Percentiles rank a stretch among this genome's conserved stretches.
Conservation (phyloP, 2,329 filamentous ascomycete species). For the Pyrenochaeta sp. region DNA sequence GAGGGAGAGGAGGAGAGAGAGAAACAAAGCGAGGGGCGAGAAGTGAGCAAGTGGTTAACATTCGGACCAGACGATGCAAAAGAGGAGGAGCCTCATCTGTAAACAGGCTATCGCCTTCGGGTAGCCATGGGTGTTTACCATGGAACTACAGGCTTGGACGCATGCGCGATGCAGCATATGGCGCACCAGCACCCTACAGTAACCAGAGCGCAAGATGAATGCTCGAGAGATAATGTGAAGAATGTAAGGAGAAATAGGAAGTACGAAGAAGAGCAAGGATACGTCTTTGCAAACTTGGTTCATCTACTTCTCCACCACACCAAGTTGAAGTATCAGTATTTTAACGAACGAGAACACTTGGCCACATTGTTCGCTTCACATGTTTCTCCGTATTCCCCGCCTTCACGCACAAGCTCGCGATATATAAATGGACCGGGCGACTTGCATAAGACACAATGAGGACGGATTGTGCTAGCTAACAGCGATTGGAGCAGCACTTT, state of each 20-base stretch:
- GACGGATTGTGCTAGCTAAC: too few relatives aligned
- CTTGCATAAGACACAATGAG: too few relatives aligned
- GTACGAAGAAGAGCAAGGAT: not conserved
- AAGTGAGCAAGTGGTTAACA: slow-evolving; percentile 9
- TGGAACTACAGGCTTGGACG: not conserved
- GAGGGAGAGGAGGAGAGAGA: slow-evolving; percentile 60
- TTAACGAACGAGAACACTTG: too few relatives aligned
- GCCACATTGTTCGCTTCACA: too few relatives aligned
- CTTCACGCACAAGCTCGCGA: too few relatives aligned
- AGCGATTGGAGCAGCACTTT: too few relatives aligned
- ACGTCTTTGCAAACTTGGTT: not conserved
- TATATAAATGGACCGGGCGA: too few relatives aligned
- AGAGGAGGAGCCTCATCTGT: not conserved
- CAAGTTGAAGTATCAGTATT: too few relatives aligned
- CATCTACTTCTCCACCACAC: too few relatives aligned
- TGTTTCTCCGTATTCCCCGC: too few relatives aligned
- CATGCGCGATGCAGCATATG: not conserved
- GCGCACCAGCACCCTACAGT: not conserved
- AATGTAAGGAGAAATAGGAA: not conserved
- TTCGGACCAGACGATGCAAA: not conserved
- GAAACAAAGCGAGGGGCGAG: slow-evolving; percentile 34
- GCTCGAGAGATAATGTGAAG: not conserved
- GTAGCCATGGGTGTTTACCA: not conserved
- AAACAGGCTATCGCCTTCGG: not conserved
- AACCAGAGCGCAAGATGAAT: not conserved